Conservation (phyloP, 352 stramenopile genomes). For the Thalassiosira delicatula region DNA sequence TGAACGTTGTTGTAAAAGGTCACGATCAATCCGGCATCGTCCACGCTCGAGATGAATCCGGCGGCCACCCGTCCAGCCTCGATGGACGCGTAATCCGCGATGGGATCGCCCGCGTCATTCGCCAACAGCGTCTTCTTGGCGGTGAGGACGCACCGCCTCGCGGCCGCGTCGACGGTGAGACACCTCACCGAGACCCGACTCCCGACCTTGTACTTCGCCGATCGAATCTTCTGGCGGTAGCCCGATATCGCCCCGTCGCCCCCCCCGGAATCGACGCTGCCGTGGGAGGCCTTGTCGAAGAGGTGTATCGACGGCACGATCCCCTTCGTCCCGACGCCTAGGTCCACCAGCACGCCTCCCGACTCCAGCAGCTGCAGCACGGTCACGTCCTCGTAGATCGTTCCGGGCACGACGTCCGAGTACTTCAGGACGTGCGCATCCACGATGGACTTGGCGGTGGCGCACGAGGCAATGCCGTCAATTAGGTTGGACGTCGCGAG, state of each 20-base stretch:
- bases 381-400: conserved; percentile 77
- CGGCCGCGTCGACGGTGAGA: conserved; percentile 67
- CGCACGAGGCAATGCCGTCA: conserved; percentile 77
- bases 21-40: conserved; percentile 91
- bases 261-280: conserved; percentile 33
- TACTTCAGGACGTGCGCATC: conserved; percentile 79
- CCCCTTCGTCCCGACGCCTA: conserved; percentile 71
- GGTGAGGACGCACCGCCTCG: conserved; percentile 82
- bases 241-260: conserved; percentile 41
- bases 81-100: conserved; percentile 83
- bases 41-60: conserved; percentile 94
- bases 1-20: conserved; percentile 96
- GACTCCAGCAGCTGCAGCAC: conserved; percentile 69
- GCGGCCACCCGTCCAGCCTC: conserved; percentile 85
- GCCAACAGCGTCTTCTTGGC: conserved; percentile 90
- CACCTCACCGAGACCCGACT: conserved; percentile 78
- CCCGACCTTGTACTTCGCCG: conserved; percentile 77
- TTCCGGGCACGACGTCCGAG: conserved; percentile 71
- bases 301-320: conserved; percentile 78
- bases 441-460: conserved; percentile 74
- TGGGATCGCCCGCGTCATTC: conserved; percentile 84
- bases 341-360: conserved; percentile 75
- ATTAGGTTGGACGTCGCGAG: conserved; percentile 72
- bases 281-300: conserved; percentile 73
- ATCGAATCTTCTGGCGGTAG: conserved; percentile 75